Evolutionary conservation across 768 basidiomycete genomes (phyloP).

Genomic region (Leccinum aurantiacum): DNA sequence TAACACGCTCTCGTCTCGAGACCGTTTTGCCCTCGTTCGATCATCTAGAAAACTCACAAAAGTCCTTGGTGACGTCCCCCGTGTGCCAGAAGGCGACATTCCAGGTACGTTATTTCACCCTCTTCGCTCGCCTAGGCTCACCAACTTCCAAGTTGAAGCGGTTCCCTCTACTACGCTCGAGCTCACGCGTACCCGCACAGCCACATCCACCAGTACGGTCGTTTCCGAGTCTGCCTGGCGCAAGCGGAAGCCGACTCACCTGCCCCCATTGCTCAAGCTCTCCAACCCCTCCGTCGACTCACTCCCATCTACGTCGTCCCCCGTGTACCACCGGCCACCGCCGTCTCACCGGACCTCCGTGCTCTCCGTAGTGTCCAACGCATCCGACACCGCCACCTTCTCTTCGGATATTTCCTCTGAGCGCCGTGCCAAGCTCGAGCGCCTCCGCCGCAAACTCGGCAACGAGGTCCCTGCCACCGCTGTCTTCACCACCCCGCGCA

Average conservation of each 20-base stretch:
- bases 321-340: slow-evolving; percentile 9
- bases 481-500: slow-evolving; percentile 42
- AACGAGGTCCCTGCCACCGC: slow-evolving; percentile 60
- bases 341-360: slow-evolving; percentile 19
- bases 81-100: slow-evolving; percentile 42
- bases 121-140: neutral
- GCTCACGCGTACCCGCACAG: slow-evolving; percentile 1
- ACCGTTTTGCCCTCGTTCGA: slow-evolving; percentile 57
- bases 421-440: slow-evolving; percentile 59
- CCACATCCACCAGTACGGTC: neutral
- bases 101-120: neutral
- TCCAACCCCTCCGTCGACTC: slow-evolving; percentile 1
- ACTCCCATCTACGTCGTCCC: slow-evolving; percentile 2
- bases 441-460: slow-evolving; percentile 60
- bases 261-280: slow-evolving; percentile 27
- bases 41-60: slow-evolving; percentile 60
- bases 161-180: neutral
- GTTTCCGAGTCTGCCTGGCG: slow-evolving; percentile 19
- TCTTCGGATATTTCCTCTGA: slow-evolving; percentile 37
- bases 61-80: slow-evolving; percentile 60
- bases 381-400: slow-evolving; percentile 16
- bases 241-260: slow-evolving; percentile 30
- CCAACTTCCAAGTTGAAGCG: neutral
- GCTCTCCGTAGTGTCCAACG: slow-evolving; percentile 20
- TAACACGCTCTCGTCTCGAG: slow-evolving; percentile 49